Evolutionary conservation across 192 early-diverging fungal species (phyloP), one percentile per base, ranked within the genome.

Genomic region (Coemansia sp.): DNA sequence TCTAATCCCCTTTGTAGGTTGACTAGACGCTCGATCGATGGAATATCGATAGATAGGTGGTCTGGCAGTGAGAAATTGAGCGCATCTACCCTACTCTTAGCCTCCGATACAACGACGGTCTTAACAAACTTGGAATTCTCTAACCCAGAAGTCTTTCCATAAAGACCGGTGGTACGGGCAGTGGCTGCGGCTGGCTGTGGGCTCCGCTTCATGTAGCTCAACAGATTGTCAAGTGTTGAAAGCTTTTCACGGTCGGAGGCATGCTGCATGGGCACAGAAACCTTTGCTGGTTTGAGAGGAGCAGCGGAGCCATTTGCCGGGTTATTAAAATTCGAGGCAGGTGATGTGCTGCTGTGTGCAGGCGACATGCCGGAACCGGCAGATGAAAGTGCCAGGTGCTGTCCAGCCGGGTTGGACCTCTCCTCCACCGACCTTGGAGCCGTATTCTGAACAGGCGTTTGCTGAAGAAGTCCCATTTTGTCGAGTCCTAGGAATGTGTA

Each of bases 401-500:
- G 57, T 0, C 9, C 57, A 19, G 38, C 37, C 39, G 6, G 15
- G 13, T 18, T 6, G 7, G 57, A 59, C 40, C 57, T 41, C 26
- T 16, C 57, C 38, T 59, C 57, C 4, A 38, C 16, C 39, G 57
- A 59, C 47, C 48, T 53, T 56, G 18, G 62, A 19, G 54, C 45
- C 44, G 47, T 13, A 16, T 12, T 11, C 41, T 41, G 19, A 10
- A 44, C 19, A 54, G 23, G 6, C 11, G 23, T 26, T 67, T 54
- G 50, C 43, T 42, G 65, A 21, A 26, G 18, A 38, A 58, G 32
- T 9, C 12, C 53, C 12, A 59, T 60, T 47, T 67, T 76, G 50
- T 76, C 65, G 11, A 60, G 68, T 11, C 68, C 75, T 5, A 83
- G 69, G 49, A 83, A 83, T 39, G 80, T 74, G 66, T 76, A 77